A percentile compares a stretch with the other conserved stretches of the same genome.
These are phyloP conservation scores for Nannochloris sp. DNA, from an alignment of 139 green algal species.

Conservation along the genomic window DNA sequence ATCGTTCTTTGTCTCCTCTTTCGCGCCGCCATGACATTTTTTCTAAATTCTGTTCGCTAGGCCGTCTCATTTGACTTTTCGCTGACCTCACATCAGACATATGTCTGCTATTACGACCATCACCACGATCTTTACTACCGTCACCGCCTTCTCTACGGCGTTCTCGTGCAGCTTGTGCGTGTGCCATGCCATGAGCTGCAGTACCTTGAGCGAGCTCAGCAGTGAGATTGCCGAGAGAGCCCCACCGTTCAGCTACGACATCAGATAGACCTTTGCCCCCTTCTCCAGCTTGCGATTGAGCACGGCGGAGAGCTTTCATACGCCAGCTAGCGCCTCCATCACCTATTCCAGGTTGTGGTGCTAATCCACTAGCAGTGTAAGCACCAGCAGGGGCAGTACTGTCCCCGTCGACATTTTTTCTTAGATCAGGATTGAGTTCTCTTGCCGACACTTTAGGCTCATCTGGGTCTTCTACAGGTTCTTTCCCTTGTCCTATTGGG, in stretches of 20 bases:
- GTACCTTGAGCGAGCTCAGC: conserved; percentile 22
- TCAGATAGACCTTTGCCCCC: conserved; percentile 36
- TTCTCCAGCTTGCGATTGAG: conserved; percentile 61
- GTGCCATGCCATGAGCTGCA: conserved; percentile 42
- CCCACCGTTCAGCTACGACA: conserved; percentile 74
- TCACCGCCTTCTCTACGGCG: not conserved
- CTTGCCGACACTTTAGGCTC: conserved; percentile 6
- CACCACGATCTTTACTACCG: not conserved
- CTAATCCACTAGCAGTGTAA: not conserved
- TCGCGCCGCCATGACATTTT: conserved; percentile 33
- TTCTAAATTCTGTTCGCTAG: conserved; percentile 10
- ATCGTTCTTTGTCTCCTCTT: not conserved
- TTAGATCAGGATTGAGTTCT: conserved; percentile 34
- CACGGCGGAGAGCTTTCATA: conserved; percentile 81
- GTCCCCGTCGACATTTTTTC: conserved; percentile 18
- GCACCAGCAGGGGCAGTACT: not conserved
- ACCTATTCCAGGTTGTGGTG: conserved; percentile 36
- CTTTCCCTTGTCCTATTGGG: conserved; percentile 1
- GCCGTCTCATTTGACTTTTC: conserved; percentile 42
- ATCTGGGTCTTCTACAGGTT: conserved; percentile 2
- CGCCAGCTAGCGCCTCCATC: conserved; percentile 88
- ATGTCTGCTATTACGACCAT: not conserved
- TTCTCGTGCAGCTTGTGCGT: conserved; percentile 1
- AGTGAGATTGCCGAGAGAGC: conserved; percentile 58
- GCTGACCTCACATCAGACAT: conserved; percentile 27